Percentiles rank a stretch among this genome's conserved stretches.
Evolutionary conservation across 768 basidiomycete species (phyloP).

Genomic region (Leccinum aurantiacum): DNA sequence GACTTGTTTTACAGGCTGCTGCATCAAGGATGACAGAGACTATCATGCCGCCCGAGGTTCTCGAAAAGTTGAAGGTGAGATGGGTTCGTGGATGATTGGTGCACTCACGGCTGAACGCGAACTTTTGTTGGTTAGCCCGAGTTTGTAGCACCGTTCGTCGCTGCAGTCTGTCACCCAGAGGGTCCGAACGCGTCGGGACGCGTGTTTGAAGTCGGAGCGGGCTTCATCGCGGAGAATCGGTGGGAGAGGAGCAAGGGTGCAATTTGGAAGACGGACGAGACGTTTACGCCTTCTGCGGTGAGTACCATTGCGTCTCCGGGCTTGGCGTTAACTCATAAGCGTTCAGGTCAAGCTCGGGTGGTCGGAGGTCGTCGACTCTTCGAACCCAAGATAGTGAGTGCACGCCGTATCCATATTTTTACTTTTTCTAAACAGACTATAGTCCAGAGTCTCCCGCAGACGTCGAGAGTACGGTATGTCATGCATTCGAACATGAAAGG

Average conservation of each 20-base stretch:
- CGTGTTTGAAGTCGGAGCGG: constrained; percentile 92
- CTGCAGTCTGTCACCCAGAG: constrained; percentile 82
- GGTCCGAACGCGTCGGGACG: constrained; percentile 76
- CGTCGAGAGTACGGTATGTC: constrained; percentile 52
- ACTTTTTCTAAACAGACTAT: constrained; percentile 14
- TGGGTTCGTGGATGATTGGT: background rate
- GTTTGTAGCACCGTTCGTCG: constrained; percentile 90
- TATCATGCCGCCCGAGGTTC: constrained; percentile 90
- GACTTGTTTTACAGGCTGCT: constrained; percentile 53
- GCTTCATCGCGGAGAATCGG: constrained; percentile 86
- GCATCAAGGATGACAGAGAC: constrained; percentile 96
- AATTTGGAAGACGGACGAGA: constrained; percentile 85
- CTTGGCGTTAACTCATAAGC: background rate
- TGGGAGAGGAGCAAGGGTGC: constrained; percentile 90
- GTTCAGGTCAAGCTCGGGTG: constrained; percentile 78
- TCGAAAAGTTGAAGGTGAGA: constrained; percentile 75
- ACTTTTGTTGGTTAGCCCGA: constrained; percentile 52
- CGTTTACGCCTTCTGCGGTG: constrained; percentile 94
- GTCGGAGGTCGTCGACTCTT: constrained; percentile 79
- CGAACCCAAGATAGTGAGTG: constrained; percentile 65
- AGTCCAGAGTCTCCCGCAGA: constrained; percentile 71
- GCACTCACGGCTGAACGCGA: background rate
- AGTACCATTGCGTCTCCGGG: constrained; percentile 15
- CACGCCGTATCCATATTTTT: background rate
- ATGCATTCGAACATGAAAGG: background rate